Conservation (phyloP, 257 asterid genomes). For the Avicennia marina region DNA sequence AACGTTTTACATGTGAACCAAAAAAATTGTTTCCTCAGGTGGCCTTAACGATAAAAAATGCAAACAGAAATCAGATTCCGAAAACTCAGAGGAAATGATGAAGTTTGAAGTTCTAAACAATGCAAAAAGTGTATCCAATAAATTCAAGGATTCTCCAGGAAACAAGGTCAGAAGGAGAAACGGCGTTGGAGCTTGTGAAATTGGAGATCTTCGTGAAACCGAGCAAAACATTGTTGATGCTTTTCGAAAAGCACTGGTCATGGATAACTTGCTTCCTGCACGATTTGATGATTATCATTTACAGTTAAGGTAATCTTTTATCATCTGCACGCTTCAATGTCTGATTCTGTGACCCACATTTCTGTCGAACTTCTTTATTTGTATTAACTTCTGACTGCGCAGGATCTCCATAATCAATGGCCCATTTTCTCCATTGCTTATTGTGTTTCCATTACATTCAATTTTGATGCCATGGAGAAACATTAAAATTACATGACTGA, state of each 20-base stretch:
- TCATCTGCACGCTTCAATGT: background rate
- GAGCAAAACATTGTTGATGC: slow-evolving; percentile 44
- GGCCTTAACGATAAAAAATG: slow-evolving; percentile 27
- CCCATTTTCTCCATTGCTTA: background rate
- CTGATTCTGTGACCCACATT: background rate
- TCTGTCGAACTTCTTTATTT: too few species aligned
- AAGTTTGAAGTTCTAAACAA: slow-evolving; percentile 33
- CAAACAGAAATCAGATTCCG: slow-evolving; percentile 32
- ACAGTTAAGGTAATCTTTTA: slow-evolving; percentile 49
- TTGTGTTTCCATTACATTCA: too few species aligned
- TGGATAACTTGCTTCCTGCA: slow-evolving; percentile 54
- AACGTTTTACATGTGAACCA: slow-evolving; percentile 1
- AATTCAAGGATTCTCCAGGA: slow-evolving; percentile 31
- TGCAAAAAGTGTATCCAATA: slow-evolving; percentile 31
- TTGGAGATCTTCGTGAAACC: slow-evolving; percentile 33
- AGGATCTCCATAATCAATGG: too few species aligned
- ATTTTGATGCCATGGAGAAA: too few species aligned
- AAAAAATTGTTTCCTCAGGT: slow-evolving; percentile 28
- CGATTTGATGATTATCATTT: slow-evolving; percentile 56
- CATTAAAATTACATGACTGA: too few species aligned
- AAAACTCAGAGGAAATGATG: slow-evolving; percentile 31
- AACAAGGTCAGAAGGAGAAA: slow-evolving; percentile 28
- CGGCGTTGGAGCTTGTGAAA: slow-evolving; percentile 28
- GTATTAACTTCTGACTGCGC: too few species aligned
- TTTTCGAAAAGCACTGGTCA: slow-evolving; percentile 47